Conservation (phyloP, 2,329 filamentous ascomycete species). For the Dothiorella sarmentorum region DNA sequence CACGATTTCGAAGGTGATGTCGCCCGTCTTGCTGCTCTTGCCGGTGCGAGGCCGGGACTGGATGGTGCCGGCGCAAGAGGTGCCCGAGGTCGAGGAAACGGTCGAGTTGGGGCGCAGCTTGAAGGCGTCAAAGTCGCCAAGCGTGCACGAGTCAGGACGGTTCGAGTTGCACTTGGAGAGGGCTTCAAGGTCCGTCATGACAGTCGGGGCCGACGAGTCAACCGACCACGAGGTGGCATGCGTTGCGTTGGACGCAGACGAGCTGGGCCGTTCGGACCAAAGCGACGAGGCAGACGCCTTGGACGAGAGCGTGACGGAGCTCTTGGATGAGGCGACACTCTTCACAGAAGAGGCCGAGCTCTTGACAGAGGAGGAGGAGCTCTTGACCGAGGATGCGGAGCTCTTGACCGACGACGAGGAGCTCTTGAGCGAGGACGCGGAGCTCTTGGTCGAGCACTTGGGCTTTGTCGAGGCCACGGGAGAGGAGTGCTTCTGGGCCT, state of each 20-base stretch:
- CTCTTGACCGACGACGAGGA: background rate
- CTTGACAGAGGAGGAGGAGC: background rate
- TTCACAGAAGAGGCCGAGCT: conserved; percentile 1
- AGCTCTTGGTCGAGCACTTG: background rate
- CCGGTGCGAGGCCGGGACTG: background rate
- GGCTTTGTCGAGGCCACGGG: background rate
- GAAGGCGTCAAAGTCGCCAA: conserved; percentile 7
- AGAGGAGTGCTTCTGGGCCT: background rate
- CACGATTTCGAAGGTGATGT: conserved; percentile 6
- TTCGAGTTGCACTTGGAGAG: background rate
- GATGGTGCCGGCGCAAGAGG: conserved; percentile 13
- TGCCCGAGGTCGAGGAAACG: conserved; percentile 5
- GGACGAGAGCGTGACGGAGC: background rate
- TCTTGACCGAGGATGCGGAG: background rate
- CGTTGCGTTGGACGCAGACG: conserved; percentile 4
- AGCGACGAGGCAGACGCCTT: conserved; percentile 8
- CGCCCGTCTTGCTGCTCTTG: conserved; percentile 10
- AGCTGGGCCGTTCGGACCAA: conserved; percentile 10
- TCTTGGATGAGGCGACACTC: background rate
- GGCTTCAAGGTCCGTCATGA: conserved; percentile 1
- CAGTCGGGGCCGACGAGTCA: conserved; percentile 5
- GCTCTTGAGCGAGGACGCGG: background rate
- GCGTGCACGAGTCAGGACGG: conserved; percentile 11
- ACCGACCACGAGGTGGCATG: conserved; percentile 6
- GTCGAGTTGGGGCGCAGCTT: background rate